A percentile compares a stretch with the other conserved stretches of the same genome.
phyloP scores from a whole-genome alignment of 257 asterid species.

The Striga asiatica region DNA sequence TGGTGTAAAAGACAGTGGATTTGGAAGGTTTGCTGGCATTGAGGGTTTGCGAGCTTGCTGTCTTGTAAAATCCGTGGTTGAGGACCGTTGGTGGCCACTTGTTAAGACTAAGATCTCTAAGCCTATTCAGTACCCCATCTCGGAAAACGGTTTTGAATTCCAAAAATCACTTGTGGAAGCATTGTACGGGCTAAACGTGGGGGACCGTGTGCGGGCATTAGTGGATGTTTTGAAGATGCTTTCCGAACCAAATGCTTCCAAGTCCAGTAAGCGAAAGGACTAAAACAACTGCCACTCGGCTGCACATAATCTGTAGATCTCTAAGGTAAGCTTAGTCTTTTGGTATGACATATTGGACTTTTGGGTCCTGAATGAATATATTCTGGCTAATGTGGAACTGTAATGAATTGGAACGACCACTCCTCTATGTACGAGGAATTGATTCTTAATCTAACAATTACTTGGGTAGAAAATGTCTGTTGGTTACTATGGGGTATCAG shows the following conservation, averaged over 20 bases:
- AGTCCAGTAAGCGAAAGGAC: conserved; percentile 31
- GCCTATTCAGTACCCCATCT: conserved; percentile 89
- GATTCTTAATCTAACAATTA: too few relatives aligned
- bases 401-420: too few relatives aligned
- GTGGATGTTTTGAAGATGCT: conserved; percentile 61
- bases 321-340: too few relatives aligned
- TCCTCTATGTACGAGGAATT: too few relatives aligned
- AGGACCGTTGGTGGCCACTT: conserved; percentile 94
- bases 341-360: too few relatives aligned
- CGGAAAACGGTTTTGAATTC: conserved; percentile 70
- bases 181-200: conserved; percentile 59
- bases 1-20: conserved; percentile 91
- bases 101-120: conserved; percentile 84
- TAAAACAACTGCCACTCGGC: conserved; percentile 12
- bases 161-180: conserved; percentile 67
- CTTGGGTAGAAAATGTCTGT: too few relatives aligned
- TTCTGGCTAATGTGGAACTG: too few relatives aligned
- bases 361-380: too few relatives aligned
- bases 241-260: conserved; percentile 38
- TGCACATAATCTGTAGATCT: too few relatives aligned
- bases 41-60: conserved; percentile 98
- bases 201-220: conserved; percentile 70
- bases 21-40: conserved; percentile 89
- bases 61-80: conserved; percentile 80
- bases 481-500: conserved; percentile 60